Percentiles rank a stretch among this genome's conserved stretches.
phyloP scores from a whole-genome alignment of 768 basidiomycete species.

The Coprinopsis cinerea region DNA sequence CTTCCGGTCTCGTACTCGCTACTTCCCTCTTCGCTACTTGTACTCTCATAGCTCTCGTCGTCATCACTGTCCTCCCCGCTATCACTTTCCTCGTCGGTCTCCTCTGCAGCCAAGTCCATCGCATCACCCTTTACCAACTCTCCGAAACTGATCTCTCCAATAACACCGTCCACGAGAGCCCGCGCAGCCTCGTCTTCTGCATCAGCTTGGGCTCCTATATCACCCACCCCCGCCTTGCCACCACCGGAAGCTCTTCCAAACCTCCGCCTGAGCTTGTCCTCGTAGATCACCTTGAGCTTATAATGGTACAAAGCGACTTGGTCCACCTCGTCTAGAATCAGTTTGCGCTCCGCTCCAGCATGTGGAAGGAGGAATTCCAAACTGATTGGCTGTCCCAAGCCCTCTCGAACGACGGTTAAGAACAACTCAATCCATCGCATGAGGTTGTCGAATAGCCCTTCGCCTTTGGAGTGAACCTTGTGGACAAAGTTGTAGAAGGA shows the following conservation, averaged over 20 bases:
- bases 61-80: slow-evolving; percentile 38
- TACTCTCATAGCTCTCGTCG: slow-evolving; percentile 26
- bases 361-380: slow-evolving; percentile 91
- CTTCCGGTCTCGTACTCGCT: slow-evolving; percentile 20
- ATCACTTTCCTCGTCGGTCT: slow-evolving; percentile 45
- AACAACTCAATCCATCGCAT: slow-evolving; percentile 98
- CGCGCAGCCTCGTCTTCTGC: slow-evolving; percentile 82
- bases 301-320: slow-evolving; percentile 89
- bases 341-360: slow-evolving; percentile 65
- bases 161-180: slow-evolving; percentile 73
- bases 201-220: slow-evolving; percentile 41
- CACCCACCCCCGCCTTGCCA: slow-evolving; percentile 17
- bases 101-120: slow-evolving; percentile 75
- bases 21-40: slow-evolving; percentile 3
- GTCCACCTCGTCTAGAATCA: slow-evolving; percentile 83
- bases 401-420: slow-evolving; percentile 84
- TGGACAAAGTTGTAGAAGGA: slow-evolving; percentile 96
- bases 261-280: slow-evolving; percentile 83
- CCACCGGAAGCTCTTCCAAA: slow-evolving; percentile 56
- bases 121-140: slow-evolving; percentile 75
- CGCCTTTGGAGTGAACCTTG: slow-evolving; percentile 96
- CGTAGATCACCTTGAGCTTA: slow-evolving; percentile 87
- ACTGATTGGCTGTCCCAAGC: slow-evolving; percentile 67
- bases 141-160: slow-evolving; percentile 77
- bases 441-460: slow-evolving; percentile 86